Conservation (phyloP, 108 stramenopile genomes). For the Cyclotella baltica region DNA sequence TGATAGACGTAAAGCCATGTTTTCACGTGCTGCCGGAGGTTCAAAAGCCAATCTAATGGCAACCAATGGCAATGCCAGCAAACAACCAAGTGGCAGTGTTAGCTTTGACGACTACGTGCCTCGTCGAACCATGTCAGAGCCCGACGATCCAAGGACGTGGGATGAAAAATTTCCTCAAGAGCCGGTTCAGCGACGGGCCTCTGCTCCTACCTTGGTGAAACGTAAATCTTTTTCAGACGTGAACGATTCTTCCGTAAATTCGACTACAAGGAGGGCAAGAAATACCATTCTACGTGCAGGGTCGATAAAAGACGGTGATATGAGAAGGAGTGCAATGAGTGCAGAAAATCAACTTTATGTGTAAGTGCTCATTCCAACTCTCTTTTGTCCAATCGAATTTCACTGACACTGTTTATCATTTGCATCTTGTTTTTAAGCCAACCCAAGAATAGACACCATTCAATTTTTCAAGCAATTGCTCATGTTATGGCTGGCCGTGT, state of each 20-base stretch:
- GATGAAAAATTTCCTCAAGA: not conserved
- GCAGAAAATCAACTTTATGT: conserved; percentile 1
- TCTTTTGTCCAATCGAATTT: not conserved
- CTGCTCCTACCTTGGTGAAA: not conserved
- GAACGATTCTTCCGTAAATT: not conserved
- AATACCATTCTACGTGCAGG: not conserved
- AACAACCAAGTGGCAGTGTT: not conserved
- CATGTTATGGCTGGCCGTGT: conserved; percentile 23
- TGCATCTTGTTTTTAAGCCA: not conserved
- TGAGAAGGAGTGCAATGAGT: conserved; percentile 11
- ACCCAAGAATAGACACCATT: conserved; percentile 12
- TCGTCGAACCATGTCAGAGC: not conserved
- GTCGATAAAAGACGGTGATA: not conserved
- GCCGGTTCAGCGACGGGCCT: not conserved
- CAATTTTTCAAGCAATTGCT: conserved; percentile 11
- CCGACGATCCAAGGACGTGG: no score
- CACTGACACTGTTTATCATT: no score
- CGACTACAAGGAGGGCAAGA: not conserved
- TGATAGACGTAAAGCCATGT: not conserved
- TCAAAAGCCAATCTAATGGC: not conserved
- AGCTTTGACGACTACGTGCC: no score
- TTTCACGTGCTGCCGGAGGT: conserved; percentile 1
- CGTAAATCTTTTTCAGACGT: not conserved
- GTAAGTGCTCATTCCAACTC: not conserved
- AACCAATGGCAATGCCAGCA: not conserved